Evolutionary conservation across 169 alveolate species (phyloP).

Genomic region (Plasmodium yoelii): DNA sequence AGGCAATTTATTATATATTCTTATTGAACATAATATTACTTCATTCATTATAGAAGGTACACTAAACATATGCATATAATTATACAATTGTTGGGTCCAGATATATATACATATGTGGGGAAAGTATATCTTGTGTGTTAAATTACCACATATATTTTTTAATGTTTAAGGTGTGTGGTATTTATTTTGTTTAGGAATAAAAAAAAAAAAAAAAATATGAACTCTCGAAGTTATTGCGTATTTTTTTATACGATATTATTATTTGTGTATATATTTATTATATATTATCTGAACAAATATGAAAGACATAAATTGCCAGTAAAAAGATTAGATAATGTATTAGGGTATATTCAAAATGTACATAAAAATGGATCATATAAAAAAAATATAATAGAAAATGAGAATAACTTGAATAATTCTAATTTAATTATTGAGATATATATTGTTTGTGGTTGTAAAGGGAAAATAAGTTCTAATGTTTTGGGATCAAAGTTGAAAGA

Average conservation of each 20-base stretch:
- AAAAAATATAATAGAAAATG: background rate
- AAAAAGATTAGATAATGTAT: background rate
- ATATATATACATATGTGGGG: background rate
- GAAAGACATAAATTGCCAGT: constrained; percentile 46
- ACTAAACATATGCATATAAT: no score
- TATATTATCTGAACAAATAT: constrained; percentile 45
- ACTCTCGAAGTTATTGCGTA: constrained; percentile 40
- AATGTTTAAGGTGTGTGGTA: background rate
- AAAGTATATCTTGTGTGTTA: background rate
- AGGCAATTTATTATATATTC: no score
- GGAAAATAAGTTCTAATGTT: background rate
- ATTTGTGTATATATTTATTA: constrained; percentile 15
- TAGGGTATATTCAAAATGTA: background rate
- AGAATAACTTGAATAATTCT: background rate
- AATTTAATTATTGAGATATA: constrained; percentile 14
- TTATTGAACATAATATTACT: no score
- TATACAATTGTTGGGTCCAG: background rate
- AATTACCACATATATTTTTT: no score
- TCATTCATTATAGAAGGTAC: no score
- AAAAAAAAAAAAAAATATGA: constrained; percentile 24
- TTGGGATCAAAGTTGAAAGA: constrained; percentile 24
- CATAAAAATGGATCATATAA: background rate
- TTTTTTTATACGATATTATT: constrained; percentile 28
- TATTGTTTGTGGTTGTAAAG: constrained; percentile 20
- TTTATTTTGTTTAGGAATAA: background rate